Base-by-base conservation (phyloP, 2,329 filamentous ascomycete genomes). In the Xylariaceae sp. region DNA sequence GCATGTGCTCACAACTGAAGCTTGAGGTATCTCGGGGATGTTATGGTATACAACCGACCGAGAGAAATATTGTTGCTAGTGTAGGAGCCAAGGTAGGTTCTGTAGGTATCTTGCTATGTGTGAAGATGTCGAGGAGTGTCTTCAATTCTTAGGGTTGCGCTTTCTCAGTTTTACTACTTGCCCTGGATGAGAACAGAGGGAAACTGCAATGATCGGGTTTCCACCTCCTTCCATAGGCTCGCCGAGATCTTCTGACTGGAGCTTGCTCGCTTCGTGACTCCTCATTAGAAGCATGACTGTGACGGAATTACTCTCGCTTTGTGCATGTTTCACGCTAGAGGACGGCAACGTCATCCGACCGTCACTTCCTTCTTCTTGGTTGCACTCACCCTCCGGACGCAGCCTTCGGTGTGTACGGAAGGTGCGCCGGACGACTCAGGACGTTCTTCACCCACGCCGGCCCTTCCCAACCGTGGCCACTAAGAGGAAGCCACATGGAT, bases 311-410 rank as follows among this genome's bases (percentile, higher is more conserved):
- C 0, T 1, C 30, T 47, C 44, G 11, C 37, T 42, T 42, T 42
- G 11, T 42, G 37, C 37, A 42, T 42, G 37, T 17, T n/a, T n/a
- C 17, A 11, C 23, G 48, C 15, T 30, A 37, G 4, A n/a, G 53
- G 50, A 58, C 35, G 42, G 56, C 54, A 53, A 62, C 51, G 55
- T 56, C 57, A 58, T 34, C 18, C 37, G 8, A 6, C 8, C 7
- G 30, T n/a, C 18, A 50, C 11, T 13, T 42, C 9, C 8, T 9
- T 10, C 8, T 13, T 42, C 4, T 42, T 42, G 37, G 37, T 42
- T 42, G 23, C 23, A 30, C 23, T 30, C 23, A 5, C 23, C 23
- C 23, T 30, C 23, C 23, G 23, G 23, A 30, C 23, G 23, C 23
- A 30, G 23, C 23, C 23, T 30, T 30, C 23, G 23, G 23, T 30